phyloP scores from a whole-genome alignment of 441 rosid genomes.

The Adansonia gregorii region DNA sequence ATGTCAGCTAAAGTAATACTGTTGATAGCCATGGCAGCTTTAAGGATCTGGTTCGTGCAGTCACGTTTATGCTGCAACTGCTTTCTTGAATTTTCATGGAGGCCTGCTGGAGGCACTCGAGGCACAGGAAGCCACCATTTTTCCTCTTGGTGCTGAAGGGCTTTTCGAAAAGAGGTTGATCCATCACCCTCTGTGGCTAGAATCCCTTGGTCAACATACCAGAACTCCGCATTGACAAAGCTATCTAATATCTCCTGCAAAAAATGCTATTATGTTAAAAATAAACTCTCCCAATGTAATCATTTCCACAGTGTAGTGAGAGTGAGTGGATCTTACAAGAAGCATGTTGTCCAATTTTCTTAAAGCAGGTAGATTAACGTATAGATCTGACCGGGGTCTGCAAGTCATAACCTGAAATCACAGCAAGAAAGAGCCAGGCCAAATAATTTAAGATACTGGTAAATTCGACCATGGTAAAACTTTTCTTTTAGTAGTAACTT shows the following conservation, averaged over 20 bases:
- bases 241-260: conserved; percentile 86
- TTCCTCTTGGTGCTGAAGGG: conserved; percentile 92
- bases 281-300: background rate
- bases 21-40: conserved; percentile 98
- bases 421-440: background rate
- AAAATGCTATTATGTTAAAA: conserved; percentile 26
- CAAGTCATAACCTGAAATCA: conserved; percentile 88
- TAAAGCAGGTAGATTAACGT: conserved; percentile 83
- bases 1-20: conserved; percentile 76
- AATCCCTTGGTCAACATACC: conserved; percentile 96
- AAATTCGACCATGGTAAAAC: background rate
- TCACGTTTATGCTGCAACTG: conserved; percentile 90
- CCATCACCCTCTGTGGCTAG: conserved; percentile 75
- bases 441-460: background rate
- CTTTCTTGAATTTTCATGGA: conserved; percentile 73
- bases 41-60: conserved; percentile 89
- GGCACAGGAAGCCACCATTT: conserved; percentile 99
- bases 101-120: conserved; percentile 82
- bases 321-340: conserved; percentile 57
- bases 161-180: conserved; percentile 69
- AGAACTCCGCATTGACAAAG: conserved; percentile 78
- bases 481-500: background rate
- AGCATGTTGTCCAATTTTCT: conserved; percentile 96
- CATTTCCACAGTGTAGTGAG: conserved; percentile 23
- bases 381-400: conserved; percentile 89